Base-by-base conservation (phyloP, 2,329 filamentous ascomycete species). In the Ophidiomyces ophidiicola region DNA sequence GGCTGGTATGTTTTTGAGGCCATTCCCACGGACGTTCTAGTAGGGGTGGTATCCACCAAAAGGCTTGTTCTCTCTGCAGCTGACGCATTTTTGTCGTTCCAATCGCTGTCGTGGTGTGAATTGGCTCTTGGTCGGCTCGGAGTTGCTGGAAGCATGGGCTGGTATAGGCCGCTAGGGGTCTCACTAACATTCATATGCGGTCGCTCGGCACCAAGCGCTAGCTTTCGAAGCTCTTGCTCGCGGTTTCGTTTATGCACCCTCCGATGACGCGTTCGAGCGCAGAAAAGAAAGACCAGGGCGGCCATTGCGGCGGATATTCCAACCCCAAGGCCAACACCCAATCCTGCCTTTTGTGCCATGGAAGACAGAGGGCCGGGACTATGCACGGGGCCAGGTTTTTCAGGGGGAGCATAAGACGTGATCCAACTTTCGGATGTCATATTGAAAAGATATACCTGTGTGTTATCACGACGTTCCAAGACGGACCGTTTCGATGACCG, bases 281-380 rank as follows among this genome's bases (percentile, higher is more conserved):
- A 73, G 43, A 69, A 67, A 39, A 71, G 62, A 40, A 60, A 68
- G 14, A 71, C 48, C 1, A 73, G 17, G 2, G 70, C 46, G 0
- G 69, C 58, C 0, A 64, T 56, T 6, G 74, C 50, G 1, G 72
- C 61, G 0, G 71, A 61, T 1, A 80, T 53, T 1, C 78, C 80
- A 1, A 85, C 57, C 1, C 80, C 78, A 1, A 84, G 53, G 0
- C 79, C 80, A 2, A 79, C 59, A 0, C 78, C 78, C 0, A 83
- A 61, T 1, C 77, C 76, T 3, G 79, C 59, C 33, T 68, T 71
- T 44, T 64, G 64, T 6, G 56, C 50, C 12, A 56, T 44, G 6
- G 49, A 48, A 6, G 59, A 57, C 12, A 57, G 50, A 4, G 47
- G 44, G 4, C 44, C 46, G 6, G 41, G 40, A 5, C 46, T 39